These are phyloP conservation scores for Sporothrix pseudoabietina DNA, from an alignment of 2,329 filamentous ascomycete species.

Conservation along the genomic window DNA sequence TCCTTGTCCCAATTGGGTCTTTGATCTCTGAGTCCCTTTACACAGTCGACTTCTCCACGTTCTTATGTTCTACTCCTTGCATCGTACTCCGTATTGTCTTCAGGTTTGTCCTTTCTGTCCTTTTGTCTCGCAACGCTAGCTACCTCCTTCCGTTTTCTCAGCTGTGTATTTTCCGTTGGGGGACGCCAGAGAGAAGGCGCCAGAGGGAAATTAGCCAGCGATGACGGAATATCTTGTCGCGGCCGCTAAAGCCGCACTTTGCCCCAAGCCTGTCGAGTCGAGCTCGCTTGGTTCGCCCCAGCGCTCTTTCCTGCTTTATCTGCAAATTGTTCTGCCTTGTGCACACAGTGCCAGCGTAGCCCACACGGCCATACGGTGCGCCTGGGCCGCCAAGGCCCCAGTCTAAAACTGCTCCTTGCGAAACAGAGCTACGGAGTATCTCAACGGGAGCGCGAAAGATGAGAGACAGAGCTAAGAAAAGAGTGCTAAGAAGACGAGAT, in stretches of 20 bases:
- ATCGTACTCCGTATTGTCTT: neutral
- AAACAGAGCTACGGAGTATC: neutral
- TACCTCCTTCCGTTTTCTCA: neutral
- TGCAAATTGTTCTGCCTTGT: too few relatives aligned
- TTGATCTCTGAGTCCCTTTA: neutral
- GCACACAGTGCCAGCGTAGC: too few relatives aligned
- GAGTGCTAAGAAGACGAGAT: neutral
- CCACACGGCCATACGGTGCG: neutral
- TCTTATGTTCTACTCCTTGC: neutral
- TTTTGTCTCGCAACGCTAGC: neutral
- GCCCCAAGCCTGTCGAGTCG: neutral
- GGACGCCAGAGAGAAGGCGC: neutral
- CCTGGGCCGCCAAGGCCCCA: constrained; percentile 16
- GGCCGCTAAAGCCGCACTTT: constrained; percentile 27
- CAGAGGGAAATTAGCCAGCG: constrained; percentile 13
- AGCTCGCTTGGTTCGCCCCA: neutral
- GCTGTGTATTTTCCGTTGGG: constrained; percentile 3
- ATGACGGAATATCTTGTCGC: constrained; percentile 19
- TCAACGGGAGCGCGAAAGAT: constrained; percentile 4
- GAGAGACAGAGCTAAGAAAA: constrained; percentile 10
- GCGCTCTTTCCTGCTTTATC: too few relatives aligned
- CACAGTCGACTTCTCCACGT: neutral
- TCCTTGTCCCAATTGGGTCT: neutral
- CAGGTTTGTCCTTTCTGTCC: neutral
- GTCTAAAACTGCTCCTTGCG: constrained; percentile 12